Evolutionary conservation across 2,329 filamentous ascomycete genomes (phyloP).

Genomic region (Clonostachys sp.): DNA sequence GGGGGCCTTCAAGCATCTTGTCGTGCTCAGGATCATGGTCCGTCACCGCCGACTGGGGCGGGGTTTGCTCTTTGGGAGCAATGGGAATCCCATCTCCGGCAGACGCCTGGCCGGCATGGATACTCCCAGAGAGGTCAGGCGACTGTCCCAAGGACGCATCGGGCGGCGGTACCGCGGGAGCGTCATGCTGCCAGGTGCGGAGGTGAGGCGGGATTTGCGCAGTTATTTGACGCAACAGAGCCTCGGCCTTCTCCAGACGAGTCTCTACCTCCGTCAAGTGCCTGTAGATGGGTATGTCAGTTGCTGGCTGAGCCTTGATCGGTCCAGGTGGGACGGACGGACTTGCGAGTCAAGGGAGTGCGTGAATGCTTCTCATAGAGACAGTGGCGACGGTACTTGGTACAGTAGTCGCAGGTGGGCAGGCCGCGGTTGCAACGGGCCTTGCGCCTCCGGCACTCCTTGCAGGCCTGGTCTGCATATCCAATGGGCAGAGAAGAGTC

Average conservation of each 20-base stretch:
- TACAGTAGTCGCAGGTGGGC: slow-evolving; percentile 31
- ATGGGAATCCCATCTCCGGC: no score
- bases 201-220: slow-evolving; percentile 16
- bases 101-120: neutral
- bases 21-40: slow-evolving; percentile 3
- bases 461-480: slow-evolving; percentile 27
- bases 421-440: slow-evolving; percentile 29
- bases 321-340: slow-evolving; percentile 7
- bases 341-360: slow-evolving; percentile 41
- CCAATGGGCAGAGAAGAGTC: slow-evolving; percentile 5
- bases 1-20: slow-evolving; percentile 22
- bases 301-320: neutral
- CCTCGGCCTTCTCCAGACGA: slow-evolving; percentile 27
- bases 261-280: slow-evolving; percentile 37
- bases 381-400: slow-evolving; percentile 37
- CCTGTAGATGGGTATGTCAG: slow-evolving; percentile 11
- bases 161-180: neutral
- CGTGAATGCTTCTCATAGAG: slow-evolving; percentile 41
- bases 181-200: slow-evolving; percentile 6
- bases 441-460: slow-evolving; percentile 33
- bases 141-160: neutral
- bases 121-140: neutral
- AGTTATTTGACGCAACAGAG: slow-evolving; percentile 19
- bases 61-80: no score
- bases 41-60: no score